phyloP scores from a whole-genome alignment of 441 rosid genomes.

The Croton setiger region DNA sequence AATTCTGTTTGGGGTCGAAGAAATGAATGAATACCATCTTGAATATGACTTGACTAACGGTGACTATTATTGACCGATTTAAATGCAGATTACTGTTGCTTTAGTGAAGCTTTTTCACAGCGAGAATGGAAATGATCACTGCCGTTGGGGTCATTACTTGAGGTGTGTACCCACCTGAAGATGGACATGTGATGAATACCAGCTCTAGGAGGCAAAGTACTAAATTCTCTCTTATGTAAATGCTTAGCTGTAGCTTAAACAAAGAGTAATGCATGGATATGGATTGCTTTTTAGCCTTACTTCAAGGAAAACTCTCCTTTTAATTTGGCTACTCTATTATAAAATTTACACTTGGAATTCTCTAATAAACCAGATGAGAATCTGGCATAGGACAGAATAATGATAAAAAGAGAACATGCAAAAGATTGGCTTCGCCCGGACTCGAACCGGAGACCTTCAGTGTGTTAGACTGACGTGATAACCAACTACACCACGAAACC shows the following conservation, averaged over 20 bases:
- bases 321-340: background rate
- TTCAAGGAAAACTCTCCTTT: background rate
- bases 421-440: too few species aligned
- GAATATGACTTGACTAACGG: too few species aligned
- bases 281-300: background rate
- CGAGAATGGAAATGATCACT: conserved; percentile 54
- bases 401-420: too few species aligned
- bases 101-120: conserved; percentile 66
- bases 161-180: conserved; percentile 62
- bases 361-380: too few species aligned
- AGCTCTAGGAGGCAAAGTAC: background rate
- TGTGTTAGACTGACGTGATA: conserved; percentile 94
- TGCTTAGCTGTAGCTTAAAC: conserved; percentile 11
- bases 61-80: too few species aligned
- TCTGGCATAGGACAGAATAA: too few species aligned
- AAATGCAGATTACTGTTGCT: conserved; percentile 24
- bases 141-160: conserved; percentile 76
- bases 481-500: conserved; percentile 81
- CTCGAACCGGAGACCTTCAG: conserved; percentile 79
- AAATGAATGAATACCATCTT: too few species aligned
- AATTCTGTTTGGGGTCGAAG: conserved; percentile 1
- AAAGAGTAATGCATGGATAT: background rate
- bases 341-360: too few species aligned
- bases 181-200: conserved; percentile 58
- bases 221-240: conserved; percentile 13